phyloP scores from a whole-genome alignment of 192 early-diverging fungal genomes.

The Mortierella claussenii region DNA sequence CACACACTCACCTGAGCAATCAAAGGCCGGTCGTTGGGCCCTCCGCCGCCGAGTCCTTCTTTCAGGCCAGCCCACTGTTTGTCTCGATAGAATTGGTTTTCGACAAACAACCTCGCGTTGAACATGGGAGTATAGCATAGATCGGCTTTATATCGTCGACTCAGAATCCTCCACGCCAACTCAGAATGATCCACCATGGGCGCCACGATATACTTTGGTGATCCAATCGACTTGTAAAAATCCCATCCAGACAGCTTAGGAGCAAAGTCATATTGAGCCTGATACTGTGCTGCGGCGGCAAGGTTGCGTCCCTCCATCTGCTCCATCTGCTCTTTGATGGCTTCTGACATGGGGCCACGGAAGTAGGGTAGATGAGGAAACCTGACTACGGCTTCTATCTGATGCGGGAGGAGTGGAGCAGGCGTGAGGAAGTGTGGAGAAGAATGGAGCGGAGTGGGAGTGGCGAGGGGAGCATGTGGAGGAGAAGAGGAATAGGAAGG shows the following conservation, averaged over 20 bases:
- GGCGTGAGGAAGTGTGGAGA: not conserved
- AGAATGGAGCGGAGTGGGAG: too few relatives aligned
- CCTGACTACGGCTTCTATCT: not conserved
- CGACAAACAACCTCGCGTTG: constrained; percentile 87
- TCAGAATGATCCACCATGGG: constrained; percentile 99
- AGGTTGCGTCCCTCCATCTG: constrained; percentile 20
- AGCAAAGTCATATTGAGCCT: constrained; percentile 17
- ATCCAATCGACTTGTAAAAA: constrained; percentile 79
- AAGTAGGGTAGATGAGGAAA: constrained; percentile 6
- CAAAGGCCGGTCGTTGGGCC: constrained; percentile 79
- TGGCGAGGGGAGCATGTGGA: too few relatives aligned
- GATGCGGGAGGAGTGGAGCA: not conserved
- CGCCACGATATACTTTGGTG: constrained; percentile 85
- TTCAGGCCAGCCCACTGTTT: constrained; percentile 75
- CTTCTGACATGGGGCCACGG: constrained; percentile 2
- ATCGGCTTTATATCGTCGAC: constrained; percentile 84
- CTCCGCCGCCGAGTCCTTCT: constrained; percentile 46
- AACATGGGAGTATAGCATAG: constrained; percentile 99
- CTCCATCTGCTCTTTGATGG: not conserved
- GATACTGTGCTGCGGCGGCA: constrained; percentile 21
- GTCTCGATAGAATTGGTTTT: constrained; percentile 71
- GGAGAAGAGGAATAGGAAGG: not conserved
- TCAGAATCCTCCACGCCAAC: constrained; percentile 93
- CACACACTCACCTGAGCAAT: constrained; percentile 84
- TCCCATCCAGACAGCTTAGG: constrained; percentile 80